Evolutionary conservation across 2,329 filamentous ascomycete species (phyloP), one percentile per base, ranked within the genome.

Genomic region (Huntiella bhutanensis): DNA sequence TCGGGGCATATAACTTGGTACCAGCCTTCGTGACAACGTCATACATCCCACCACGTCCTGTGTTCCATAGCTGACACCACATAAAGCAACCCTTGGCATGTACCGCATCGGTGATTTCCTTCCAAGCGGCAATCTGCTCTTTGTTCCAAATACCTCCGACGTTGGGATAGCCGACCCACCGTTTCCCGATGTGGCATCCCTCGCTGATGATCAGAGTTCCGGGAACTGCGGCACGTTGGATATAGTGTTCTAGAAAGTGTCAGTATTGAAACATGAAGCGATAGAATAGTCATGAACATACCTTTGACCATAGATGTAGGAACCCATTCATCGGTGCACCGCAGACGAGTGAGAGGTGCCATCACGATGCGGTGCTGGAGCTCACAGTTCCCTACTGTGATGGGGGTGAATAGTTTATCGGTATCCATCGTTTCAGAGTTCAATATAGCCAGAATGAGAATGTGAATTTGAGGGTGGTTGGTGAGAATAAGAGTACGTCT

Each of bases 41-140:
- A 68, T 59, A 69, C 63, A 48, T 69, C 1, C 69, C 69, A 1
- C 67, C 65, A 1, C 79, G 68, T 6, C 79, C 77, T 0, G 75
- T 60, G 1, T 70, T 69, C 75, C 77, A 82, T 0, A 84, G 62
- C 55, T 83, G 79, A 28, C 69, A 61, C 59, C 68, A 81, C 50
- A 81, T 75, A 54, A 65, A 73, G 13, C 65, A 69, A 4, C 70
- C 71, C 53, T 77, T 77, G 16, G 63, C 63, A 56, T 83, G 79
- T 0, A 82, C 74, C 1, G 69, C 71, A 19, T 74, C 67, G 2
- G 71, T 75, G 37, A 82, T 61, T 11, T 65, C 59, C 51, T 68
- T 72, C 78, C 77, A 82, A 0, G 63, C 69, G 1, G 63, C 64
- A 36, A 78, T 64, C 49, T 80, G 74, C n/a, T 63, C 65, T 0